A percentile compares a stretch with the other conserved stretches of the same genome.
Evolutionary conservation across 768 basidiomycete species (phyloP).

Genomic region (Arthromyces matolae): DNA sequence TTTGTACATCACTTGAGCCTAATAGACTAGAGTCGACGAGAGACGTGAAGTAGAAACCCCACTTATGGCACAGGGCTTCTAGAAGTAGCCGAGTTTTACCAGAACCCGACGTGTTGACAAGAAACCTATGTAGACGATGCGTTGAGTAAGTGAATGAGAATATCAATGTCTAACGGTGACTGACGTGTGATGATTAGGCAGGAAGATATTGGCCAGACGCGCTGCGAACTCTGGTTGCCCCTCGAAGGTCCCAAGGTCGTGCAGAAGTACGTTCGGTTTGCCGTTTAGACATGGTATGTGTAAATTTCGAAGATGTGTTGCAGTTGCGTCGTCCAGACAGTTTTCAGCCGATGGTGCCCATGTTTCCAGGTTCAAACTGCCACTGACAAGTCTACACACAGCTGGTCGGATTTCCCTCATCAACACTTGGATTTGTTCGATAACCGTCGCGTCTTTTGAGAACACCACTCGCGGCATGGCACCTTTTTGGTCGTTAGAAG

Average conservation of each 20-base stretch:
- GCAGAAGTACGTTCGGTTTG: slow-evolving; percentile 39
- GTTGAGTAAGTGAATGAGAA: neutral
- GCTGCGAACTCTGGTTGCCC: slow-evolving; percentile 25
- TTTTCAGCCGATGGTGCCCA: slow-evolving; percentile 26
- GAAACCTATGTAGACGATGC: slow-evolving; percentile 26
- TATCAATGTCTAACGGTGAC: slow-evolving; percentile 10
- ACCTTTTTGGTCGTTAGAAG: slow-evolving; percentile 6
- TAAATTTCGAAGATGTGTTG: slow-evolving; percentile 26
- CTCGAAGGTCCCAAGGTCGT: slow-evolving; percentile 38
- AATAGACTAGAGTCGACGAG: slow-evolving; percentile 38
- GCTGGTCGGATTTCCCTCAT: slow-evolving; percentile 29
- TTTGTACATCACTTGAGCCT: slow-evolving; percentile 43
- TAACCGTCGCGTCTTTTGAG: slow-evolving; percentile 12
- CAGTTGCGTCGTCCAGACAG: slow-evolving; percentile 18
- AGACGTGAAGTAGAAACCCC: slow-evolving; percentile 49
- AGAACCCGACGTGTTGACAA: slow-evolving; percentile 47
- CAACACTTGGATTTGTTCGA: slow-evolving; percentile 18
- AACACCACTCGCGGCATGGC: slow-evolving; percentile 10
- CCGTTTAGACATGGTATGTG: slow-evolving; percentile 34
- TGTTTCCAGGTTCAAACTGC: slow-evolving; percentile 28
- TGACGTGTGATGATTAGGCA: slow-evolving; percentile 41
- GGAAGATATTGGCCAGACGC: slow-evolving; percentile 39
- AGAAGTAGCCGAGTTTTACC: slow-evolving; percentile 43
- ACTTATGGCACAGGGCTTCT: slow-evolving; percentile 41
- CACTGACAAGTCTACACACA: slow-evolving; percentile 29